Evolutionary conservation across 2,329 filamentous ascomycete species (phyloP), one percentile per base, ranked within the genome.

Genomic region (Alternaria metachromatica): DNA sequence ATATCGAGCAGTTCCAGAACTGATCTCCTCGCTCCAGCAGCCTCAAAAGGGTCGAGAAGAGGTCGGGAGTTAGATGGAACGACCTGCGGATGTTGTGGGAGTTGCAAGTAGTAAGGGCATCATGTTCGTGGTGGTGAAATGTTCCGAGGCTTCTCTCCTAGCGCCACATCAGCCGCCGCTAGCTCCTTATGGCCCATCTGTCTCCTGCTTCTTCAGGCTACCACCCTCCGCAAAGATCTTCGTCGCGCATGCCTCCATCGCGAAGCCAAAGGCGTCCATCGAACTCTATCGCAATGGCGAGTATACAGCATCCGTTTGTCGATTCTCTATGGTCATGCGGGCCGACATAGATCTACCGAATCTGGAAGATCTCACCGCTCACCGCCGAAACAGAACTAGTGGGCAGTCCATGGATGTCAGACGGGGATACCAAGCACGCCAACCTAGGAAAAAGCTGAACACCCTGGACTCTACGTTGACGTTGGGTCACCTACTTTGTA

Each of bases 121-220:
- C 20, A 37, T 37, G 20, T 37, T 25, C 20, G 28, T 37, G 8
- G 18, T 37, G 28, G 28, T 51, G 13, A 25, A 23, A 37, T 33
- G 49, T 18, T 25, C 49, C 30, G 30, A 41, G 49, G 20, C 20
- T 37, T 37, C 5, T 41, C 1, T 53, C 12, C 18, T 53, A 25
- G 49, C 49, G 28, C 6, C 3, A 23, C 13, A 51, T 21, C 49
- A 51, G 49, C 28, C 9, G 21, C 48, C 30, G 49, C 49, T 37
- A 53, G 26, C 20, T 26, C 25, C 5, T 33, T 41, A 15, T 37
- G 20, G 28, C 11, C 26, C 13, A 53, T n/a, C 13, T n/a, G 10
- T 56, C 54, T 48, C 54, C 54, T 56, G 43, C 54, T 48, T 46
- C 15, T 56, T 56, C 15, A 20, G 43, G 54, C 26, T 56, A 56